Evolutionary conservation across 495 filamentous ascomycete species (phyloP).

Genomic region (Hypoxylon trugodes): DNA sequence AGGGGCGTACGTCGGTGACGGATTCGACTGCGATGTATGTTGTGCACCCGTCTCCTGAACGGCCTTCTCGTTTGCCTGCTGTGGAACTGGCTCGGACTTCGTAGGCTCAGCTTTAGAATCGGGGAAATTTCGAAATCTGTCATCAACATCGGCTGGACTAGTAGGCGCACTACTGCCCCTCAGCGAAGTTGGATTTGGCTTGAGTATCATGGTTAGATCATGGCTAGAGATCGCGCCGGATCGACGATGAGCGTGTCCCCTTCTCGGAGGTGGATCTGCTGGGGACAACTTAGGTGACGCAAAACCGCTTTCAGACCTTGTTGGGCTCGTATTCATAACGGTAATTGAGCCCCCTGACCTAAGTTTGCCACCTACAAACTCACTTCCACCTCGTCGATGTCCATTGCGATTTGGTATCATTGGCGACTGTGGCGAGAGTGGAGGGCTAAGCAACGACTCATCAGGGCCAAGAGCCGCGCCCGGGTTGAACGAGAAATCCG

Average conservation of each 20-base stretch:
- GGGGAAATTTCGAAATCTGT: slow-evolving; percentile 50
- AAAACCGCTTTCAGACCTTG: slow-evolving; percentile 66
- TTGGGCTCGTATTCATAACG: slow-evolving; percentile 69
- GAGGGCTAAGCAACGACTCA: slow-evolving; percentile 51
- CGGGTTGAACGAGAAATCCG: slow-evolving; percentile 51
- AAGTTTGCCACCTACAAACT: slow-evolving; percentile 80
- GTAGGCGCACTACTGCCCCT: slow-evolving; percentile 71
- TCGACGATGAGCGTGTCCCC: slow-evolving; percentile 83
- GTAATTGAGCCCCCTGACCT: slow-evolving; percentile 63
- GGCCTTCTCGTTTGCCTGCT: slow-evolving; percentile 5
- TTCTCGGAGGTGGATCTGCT: slow-evolving; percentile 57
- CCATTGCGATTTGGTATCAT: slow-evolving; percentile 56
- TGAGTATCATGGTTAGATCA: slow-evolving; percentile 78
- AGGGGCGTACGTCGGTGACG: slow-evolving; percentile 49
- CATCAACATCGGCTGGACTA: slow-evolving; percentile 65
- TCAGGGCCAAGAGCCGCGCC: slow-evolving; percentile 37
- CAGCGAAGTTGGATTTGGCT: slow-evolving; percentile 58
- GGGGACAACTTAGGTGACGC: slow-evolving; percentile 58
- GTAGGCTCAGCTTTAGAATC: slow-evolving; percentile 21
- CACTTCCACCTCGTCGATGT: slow-evolving; percentile 78
- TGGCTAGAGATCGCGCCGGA: slow-evolving; percentile 88
- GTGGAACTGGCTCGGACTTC: slow-evolving; percentile 2
- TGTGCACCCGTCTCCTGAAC: slow-evolving; percentile 27
- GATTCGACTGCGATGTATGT: slow-evolving; percentile 35
- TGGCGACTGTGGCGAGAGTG: slow-evolving; percentile 56